Evolutionary conservation across 2,329 filamentous ascomycete genomes (phyloP), one percentile per base, ranked within the genome.

Genomic region (Penicillium capsulatum): DNA sequence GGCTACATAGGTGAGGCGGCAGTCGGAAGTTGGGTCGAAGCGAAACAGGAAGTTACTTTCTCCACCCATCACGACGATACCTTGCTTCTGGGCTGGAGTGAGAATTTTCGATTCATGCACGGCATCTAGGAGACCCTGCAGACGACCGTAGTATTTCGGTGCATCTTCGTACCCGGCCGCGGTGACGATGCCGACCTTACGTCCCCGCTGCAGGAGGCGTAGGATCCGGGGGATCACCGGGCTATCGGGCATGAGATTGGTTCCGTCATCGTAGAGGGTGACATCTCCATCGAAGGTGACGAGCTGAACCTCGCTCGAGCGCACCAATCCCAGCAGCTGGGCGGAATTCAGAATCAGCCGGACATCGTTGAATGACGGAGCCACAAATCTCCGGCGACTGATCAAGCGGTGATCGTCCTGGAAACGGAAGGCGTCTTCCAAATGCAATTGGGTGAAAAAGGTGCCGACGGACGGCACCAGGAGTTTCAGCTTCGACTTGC

Each of bases 231-330:
- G 70, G 37, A 97, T 89, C 11, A 94, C 80, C 0, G 88, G 85
- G 61, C 86, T 94, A 11, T 79, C 74, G 0, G 81, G 73, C 38
- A 83, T 80, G 7, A 98, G 73, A 48, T 80, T 86, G 55, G 88
- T 76, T 9, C 92, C 92, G 58, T 98, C 86, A 41, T 89, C 85
- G 63, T 98, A 98, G 15, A 98, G 75, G 1, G 92, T 98, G 35
- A 98, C 89, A 66, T 98, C 92, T 66, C 92, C 92, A 65, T 98
- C 92, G 61, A 98, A 98, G 0, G 92, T 98, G 38, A 94, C 83
- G 3, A 98, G 76, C 53, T 92, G 81, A 7, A 96, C 75, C 3
- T 80, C 76, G 15, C 84, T 83, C 31, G 73, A 71, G 16, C 79
- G 80, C 11, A 88, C 84, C n/a, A 97, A 79, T 27, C 87, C 88